Evolutionary conservation across 139 green algal genomes (phyloP), one percentile per base, ranked within the genome.

Genomic region (Coccomyxa sp.): DNA sequence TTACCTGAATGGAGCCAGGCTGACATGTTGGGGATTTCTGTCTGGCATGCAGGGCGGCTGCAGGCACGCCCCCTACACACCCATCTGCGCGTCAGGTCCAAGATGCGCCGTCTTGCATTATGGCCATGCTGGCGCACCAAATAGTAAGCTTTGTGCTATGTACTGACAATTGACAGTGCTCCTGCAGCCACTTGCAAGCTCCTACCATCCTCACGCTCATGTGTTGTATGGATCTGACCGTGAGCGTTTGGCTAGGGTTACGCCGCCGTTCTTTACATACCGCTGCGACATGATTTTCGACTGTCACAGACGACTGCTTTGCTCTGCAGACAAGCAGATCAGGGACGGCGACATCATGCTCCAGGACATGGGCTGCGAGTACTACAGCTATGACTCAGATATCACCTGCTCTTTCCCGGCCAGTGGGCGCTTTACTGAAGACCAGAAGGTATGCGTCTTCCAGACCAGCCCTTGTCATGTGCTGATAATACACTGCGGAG

Each of bases 61-160:
- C 70, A 55, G 90, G 8, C 58, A 83, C 50, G 39, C 75, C 1
- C 75, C 85, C 37, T 98, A 98, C 86, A 95, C 91, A 0, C 90
- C 87, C 83, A 98, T 98, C 58, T 88, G 88, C 77, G 95, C 89
- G 5, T 91, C 82, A 1, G 94, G 95, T 0, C 81, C 86, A 64
- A 96, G 95, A 78, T 86, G 78, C 22, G 89, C 94, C 0, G 80
- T 94, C 22, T 88, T 98, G 76, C 95, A 98, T 82, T 98, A 98
- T 58, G 94, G 94, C 24, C 91, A 98, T 71, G 89, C 88, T 0
- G 91, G 86, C 0, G 90, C 94, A 7, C 93, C 94, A 35, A 98
- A 98, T 82, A 84, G 86, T 89, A 18, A 1, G 44, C 29, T 36
- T 9, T 14, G 9, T n/a, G n/a, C n/a, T n/a, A n/a, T n/a, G n/a